Percentiles rank a stretch among this genome's conserved stretches.
These are phyloP conservation scores for Calophaca sinica DNA, from an alignment of 306 rosid species.

Conservation along the genomic window DNA sequence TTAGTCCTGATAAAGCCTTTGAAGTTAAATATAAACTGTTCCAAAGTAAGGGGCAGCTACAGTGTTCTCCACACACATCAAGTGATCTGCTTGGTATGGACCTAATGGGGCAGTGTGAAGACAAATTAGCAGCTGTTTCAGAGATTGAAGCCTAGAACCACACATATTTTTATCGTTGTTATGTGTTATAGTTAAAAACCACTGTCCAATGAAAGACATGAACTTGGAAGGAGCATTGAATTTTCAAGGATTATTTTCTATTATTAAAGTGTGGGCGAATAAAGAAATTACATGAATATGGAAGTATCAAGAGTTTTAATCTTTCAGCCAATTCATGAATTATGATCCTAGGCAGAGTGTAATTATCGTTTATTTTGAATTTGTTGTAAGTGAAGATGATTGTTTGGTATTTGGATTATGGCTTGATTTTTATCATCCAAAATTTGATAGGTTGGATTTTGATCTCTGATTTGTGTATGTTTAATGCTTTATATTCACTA, in stretches of 20 bases:
- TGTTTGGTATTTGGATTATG: background rate
- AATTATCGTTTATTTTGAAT: conserved; percentile 23
- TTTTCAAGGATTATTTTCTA: conserved; percentile 8
- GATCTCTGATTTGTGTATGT: conserved; percentile 10
- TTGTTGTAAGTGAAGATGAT: background rate
- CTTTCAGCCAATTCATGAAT: background rate
- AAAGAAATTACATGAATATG: too few species aligned
- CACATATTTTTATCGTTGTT: background rate
- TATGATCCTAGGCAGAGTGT: conserved; percentile 8
- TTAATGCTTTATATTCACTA: background rate
- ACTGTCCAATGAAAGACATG: background rate
- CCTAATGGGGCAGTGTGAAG: background rate
- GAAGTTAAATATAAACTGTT: conserved; percentile 12
- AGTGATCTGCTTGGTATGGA: background rate
- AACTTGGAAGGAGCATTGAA: background rate
- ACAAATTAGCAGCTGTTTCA: background rate
- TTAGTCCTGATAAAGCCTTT: conserved; percentile 18
- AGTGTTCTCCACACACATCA: background rate
- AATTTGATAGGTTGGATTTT: background rate
- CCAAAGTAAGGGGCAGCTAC: background rate
- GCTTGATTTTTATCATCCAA: conserved; percentile 8
- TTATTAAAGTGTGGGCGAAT: too few species aligned
- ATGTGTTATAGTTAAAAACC: background rate
- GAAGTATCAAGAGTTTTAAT: too few species aligned
- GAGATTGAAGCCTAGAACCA: background rate